Evolutionary conservation across 2,329 filamentous ascomycete genomes (phyloP).

Genomic region (Penicillium occitanis): DNA sequence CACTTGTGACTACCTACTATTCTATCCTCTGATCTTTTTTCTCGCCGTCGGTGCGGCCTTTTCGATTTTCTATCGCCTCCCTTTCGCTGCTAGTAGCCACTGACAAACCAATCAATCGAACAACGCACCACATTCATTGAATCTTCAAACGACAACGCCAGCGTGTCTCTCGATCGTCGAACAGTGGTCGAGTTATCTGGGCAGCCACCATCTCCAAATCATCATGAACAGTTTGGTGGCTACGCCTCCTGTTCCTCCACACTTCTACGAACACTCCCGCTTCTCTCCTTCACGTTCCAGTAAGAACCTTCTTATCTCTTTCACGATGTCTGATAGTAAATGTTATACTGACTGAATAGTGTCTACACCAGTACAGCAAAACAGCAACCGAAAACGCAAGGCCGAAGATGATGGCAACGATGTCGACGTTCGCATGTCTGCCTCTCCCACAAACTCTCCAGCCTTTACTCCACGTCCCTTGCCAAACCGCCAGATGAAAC

Average conservation of each 20-base stretch:
- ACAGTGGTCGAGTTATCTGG: constrained; percentile 13
- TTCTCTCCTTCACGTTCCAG: constrained; percentile 61
- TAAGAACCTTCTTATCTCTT: constrained; percentile 38
- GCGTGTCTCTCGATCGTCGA: constrained; percentile 9
- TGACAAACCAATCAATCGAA: neutral
- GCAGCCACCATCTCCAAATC: constrained; percentile 34
- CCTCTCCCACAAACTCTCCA: constrained; percentile 81
- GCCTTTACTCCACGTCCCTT: constrained; percentile 69
- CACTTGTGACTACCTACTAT: neutral
- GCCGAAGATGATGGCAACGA: constrained; percentile 68
- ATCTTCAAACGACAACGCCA: neutral
- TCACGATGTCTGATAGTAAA: constrained; percentile 20
- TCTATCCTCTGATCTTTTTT: neutral
- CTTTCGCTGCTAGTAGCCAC: neutral
- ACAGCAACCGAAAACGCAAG: constrained; percentile 73
- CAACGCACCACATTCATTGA: neutral
- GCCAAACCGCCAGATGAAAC: constrained; percentile 66
- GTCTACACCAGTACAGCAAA: constrained; percentile 42
- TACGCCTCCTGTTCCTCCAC: constrained; percentile 61
- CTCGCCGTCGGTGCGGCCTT: neutral
- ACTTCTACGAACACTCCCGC: constrained; percentile 61
- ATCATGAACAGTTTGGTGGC: constrained; percentile 63
- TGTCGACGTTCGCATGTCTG: constrained; percentile 80
- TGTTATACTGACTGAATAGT: constrained; percentile 27
- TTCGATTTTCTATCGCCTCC: constrained; percentile 12